Base-by-base conservation (phyloP, 192 early-diverging fungal species). In the Spizellomyces punctatus region DNA sequence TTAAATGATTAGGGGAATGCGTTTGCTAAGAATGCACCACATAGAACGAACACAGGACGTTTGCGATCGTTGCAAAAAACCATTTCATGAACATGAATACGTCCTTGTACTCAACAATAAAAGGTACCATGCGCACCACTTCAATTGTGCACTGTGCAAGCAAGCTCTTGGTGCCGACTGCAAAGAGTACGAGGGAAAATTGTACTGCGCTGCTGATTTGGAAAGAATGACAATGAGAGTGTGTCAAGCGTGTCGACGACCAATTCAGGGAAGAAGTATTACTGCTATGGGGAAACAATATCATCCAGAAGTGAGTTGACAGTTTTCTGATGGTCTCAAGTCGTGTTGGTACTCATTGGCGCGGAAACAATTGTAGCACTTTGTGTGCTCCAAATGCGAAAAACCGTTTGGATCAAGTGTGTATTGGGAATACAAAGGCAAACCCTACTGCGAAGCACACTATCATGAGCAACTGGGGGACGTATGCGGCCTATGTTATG, bases 301-400 rank as follows among this genome's bases (percentile, higher is more conserved):
- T 69, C 85, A 86, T 59, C 73, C 82, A 17, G 82, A 86, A 70
- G 82, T 83, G 27, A n/a, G 43, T 6, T 14, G 27, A 9, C 17
- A 61, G 17, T 41, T 19, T 61, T 61, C 59, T 19, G 50, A 54
- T n/a, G 50, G 27, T 36, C 27, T 36, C 27, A 2, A 36, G 27
- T 36, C 27, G 27, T 36, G 27, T 36, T 36, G 27, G 27, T 36
- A 36, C 27, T 36, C 27, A 36, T 36, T 36, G 27, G 27, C 27
- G 27, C 27, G 27, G 14, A 4, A 54, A 54, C 14, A 54, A 52
- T 4, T n/a, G 12, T 54, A 83, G 74, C 84, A 85, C 63, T 83
- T 86, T 59, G 78, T 83, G 6, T 86, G 85, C 76, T 68, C 68
- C 9, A 76, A 78, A 69, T 86, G 85, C 72, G 77, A 82, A 44